phyloP scores from a whole-genome alignment of 179 eudicot species.

The Spinacia oleracea region DNA sequence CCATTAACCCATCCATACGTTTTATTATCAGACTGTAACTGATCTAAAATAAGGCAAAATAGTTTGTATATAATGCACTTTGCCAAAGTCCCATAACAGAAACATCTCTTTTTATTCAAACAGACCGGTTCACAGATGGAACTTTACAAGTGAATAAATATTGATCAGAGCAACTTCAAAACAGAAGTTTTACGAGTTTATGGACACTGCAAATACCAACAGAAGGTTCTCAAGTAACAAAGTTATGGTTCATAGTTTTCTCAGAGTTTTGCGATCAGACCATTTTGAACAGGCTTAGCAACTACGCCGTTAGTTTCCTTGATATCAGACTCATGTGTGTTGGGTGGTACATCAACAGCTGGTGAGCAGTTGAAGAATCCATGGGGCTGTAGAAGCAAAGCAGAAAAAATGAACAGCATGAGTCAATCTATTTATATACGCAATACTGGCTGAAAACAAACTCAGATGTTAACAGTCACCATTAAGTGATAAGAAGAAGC shows the following conservation, averaged over 20 bases:
- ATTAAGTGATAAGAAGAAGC: neutral
- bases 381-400: conserved; percentile 38
- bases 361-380: conserved; percentile 59
- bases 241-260: neutral
- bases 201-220: neutral
- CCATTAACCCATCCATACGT: no score
- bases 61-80: neutral
- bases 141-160: neutral
- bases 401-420: neutral
- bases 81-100: neutral
- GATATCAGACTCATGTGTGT: conserved; percentile 35
- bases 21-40: no score
- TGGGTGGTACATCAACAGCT: conserved; percentile 53
- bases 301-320: conserved; percentile 37
- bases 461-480: neutral
- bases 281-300: conserved; percentile 35
- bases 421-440: neutral
- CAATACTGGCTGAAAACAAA: neutral
- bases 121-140: neutral
- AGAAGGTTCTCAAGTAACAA: neutral
- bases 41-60: no score
- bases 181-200: neutral
- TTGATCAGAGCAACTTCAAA: neutral
- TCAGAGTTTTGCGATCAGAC: conserved; percentile 43
- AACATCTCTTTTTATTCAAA: neutral